A percentile compares a stretch with the other conserved stretches of the same genome.
Conservation (phyloP, 192 early-diverging fungal species). For the Spizellomyces punctatus region DNA sequence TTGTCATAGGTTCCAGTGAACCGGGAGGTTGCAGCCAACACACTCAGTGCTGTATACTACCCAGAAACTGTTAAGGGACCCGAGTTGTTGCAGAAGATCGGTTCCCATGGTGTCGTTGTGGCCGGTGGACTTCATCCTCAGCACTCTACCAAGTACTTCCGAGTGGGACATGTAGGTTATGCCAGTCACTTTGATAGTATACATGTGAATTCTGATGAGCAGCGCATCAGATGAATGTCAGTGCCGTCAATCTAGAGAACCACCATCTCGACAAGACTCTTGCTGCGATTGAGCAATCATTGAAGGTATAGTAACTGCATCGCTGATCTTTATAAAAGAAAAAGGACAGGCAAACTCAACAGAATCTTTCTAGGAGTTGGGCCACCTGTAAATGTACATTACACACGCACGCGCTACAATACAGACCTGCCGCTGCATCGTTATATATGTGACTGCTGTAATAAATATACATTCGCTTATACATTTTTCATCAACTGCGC, state of each 20-base stretch:
- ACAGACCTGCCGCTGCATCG: too few species aligned
- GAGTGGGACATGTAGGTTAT: conserved; percentile 66
- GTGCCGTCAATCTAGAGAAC: conserved; percentile 38
- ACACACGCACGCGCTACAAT: too few species aligned
- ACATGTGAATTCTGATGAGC: background rate
- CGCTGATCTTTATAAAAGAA: too few species aligned
- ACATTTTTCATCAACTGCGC: background rate
- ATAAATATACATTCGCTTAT: background rate
- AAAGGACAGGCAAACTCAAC: background rate
- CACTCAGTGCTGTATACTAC: conserved; percentile 68
- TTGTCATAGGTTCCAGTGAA: conserved; percentile 41
- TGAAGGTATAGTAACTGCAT: conserved; percentile 30
- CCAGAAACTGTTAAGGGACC: conserved; percentile 78
- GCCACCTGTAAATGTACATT: background rate
- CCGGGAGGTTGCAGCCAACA: conserved; percentile 49
- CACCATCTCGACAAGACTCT: conserved; percentile 50
- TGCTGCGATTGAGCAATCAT: conserved; percentile 38
- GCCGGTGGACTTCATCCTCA: conserved; percentile 89
- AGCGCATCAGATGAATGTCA: conserved; percentile 47
- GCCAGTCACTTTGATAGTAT: background rate
- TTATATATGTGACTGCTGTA: too few species aligned
- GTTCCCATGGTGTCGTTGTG: conserved; percentile 79
- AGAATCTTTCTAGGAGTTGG: background rate
- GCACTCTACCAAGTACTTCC: conserved; percentile 89
- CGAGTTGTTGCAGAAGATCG: conserved; percentile 77